phyloP scores from a whole-genome alignment of 164 flowering plant genomes.

The Magnolia sinica region DNA sequence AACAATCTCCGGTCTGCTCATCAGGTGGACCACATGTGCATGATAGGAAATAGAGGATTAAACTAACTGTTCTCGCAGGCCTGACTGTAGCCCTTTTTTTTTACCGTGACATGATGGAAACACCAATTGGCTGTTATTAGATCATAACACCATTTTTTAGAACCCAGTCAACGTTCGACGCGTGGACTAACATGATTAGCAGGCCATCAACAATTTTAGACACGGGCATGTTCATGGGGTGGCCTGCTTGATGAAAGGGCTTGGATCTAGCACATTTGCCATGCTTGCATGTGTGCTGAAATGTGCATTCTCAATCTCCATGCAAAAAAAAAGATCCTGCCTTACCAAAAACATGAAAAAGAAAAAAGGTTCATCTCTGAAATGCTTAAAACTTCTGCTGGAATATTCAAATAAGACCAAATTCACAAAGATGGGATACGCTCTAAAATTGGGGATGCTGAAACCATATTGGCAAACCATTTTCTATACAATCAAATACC shows the following conservation, averaged over 20 bases:
- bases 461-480: not conserved
- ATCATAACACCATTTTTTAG: too few species aligned
- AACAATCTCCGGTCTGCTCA: too few species aligned
- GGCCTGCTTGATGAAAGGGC: not conserved
- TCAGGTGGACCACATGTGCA: not conserved
- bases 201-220: too few species aligned
- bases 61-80: not conserved
- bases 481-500: slow-evolving; percentile 31
- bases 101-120: too few species aligned
- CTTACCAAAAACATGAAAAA: not conserved
- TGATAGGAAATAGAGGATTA: not conserved
- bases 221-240: too few species aligned
- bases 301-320: not conserved
- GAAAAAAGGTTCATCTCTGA: not conserved
- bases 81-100: too few species aligned
- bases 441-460: too few species aligned
- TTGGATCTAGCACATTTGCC: too few species aligned
- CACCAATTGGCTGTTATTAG: too few species aligned
- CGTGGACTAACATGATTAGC: too few species aligned
- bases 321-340: not conserved
- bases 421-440: not conserved
- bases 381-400: not conserved
- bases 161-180: too few species aligned
- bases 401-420: not conserved
- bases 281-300: too few species aligned